Conservation (phyloP, 2,329 filamentous ascomycete species). For the Beauveria bassiana region DNA sequence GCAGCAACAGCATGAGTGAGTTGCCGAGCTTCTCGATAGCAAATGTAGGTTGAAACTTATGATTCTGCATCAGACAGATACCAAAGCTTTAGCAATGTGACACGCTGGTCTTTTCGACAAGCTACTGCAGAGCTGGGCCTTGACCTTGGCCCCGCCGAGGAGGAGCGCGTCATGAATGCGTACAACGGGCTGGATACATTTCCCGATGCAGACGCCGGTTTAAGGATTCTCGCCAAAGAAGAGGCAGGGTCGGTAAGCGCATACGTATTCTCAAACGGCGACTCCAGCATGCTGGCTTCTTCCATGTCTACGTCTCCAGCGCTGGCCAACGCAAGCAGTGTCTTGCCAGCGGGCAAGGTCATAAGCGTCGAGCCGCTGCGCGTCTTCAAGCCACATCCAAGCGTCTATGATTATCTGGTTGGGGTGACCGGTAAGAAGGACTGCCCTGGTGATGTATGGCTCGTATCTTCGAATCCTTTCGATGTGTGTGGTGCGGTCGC, state of each 20-base stretch:
- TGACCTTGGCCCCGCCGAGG: slow-evolving; percentile 34
- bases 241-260: slow-evolving; percentile 32
- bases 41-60: background rate
- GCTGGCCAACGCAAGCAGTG: slow-evolving; percentile 36
- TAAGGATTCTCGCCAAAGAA: slow-evolving; percentile 38
- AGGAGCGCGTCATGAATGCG: slow-evolving; percentile 48
- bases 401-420: slow-evolving; percentile 53
- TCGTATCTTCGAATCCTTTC: slow-evolving; percentile 67
- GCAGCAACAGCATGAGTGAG: slow-evolving; percentile 67
- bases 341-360: slow-evolving; percentile 39
- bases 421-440: slow-evolving; percentile 38
- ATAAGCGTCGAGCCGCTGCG: slow-evolving; percentile 53
- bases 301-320: slow-evolving; percentile 51
- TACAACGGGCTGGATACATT: slow-evolving; percentile 61
- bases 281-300: slow-evolving; percentile 51
- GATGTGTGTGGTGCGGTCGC: slow-evolving; percentile 58
- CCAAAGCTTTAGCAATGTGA: slow-evolving; percentile 55
- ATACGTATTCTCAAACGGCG: slow-evolving; percentile 67
- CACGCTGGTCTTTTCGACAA: slow-evolving; percentile 53
- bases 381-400: slow-evolving; percentile 58
- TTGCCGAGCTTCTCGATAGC: background rate
- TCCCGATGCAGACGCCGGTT: slow-evolving; percentile 50
- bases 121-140: slow-evolving; percentile 51
- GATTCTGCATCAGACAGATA: slow-evolving; percentile 28
- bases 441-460: slow-evolving; percentile 48